Base-by-base conservation (phyloP, 257 asterid genomes). In the Gentiana straminea region DNA sequence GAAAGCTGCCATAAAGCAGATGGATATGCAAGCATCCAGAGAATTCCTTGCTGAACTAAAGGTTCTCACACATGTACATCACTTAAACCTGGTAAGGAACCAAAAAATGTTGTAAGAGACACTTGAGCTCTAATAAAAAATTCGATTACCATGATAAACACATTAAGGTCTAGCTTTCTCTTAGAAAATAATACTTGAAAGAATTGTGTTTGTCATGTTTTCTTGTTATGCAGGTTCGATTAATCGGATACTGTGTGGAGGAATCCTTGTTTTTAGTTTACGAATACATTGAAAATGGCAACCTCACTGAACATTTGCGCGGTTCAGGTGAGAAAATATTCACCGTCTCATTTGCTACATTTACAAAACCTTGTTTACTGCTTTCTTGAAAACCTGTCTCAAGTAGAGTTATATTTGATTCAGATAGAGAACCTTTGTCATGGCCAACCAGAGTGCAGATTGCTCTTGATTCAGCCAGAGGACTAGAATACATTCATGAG, bases 381-480 rank as follows among this genome's bases (percentile, higher is more conserved):
- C 5, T 8, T 44, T 45, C 49, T 13, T 4, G 9, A 58, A 58
- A 41, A 46, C 68, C 13, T 46, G 8, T 52, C 47, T 71, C 24
- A 24, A 24, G 24, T 24, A 24, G 24, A 24, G 24, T 24, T 24
- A 0, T 24, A 24, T 24, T 24, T 24, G 24, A 65, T 61, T 58
- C 63, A 79, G 94, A 60, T 12, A 70, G 52, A 57, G 86, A 73
- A 49, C 78, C 84, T 15, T 66, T 88, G 67, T 49, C 83, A 13
- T 88, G 97, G 97, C 46, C 82, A 24, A 76, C 77, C 33, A 79
- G 97, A 78, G 72, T 89, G 63, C 88, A 83, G 75, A 81, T 89
- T 15, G 95, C 95, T 52, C 91, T 89, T 34, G 97, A 88, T 74
- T 83, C 97, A 1, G 97, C 97, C 4, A 77, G 97, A 84, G 97